Conservation (phyloP, 2,329 filamentous ascomycete genomes). For the Colletotrichum acutatum region DNA sequence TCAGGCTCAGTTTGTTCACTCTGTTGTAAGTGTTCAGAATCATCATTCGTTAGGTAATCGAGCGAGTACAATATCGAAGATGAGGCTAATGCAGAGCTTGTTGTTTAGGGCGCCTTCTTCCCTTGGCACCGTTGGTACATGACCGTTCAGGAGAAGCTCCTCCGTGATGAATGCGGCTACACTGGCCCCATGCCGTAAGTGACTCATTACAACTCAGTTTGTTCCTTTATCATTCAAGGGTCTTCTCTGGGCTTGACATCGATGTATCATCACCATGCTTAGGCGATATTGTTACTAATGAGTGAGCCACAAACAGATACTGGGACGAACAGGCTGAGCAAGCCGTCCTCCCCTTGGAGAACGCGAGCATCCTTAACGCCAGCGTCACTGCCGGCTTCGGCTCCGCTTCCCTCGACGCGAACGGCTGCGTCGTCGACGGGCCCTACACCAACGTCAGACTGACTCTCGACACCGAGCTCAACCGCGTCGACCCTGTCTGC, state of each 20-base stretch:
- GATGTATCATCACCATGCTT: no score
- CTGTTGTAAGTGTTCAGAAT: conserved; percentile 11
- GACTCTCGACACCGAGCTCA: conserved; percentile 6
- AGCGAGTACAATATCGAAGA: background rate
- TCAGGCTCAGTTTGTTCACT: conserved; percentile 32
- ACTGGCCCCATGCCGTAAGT: conserved; percentile 46
- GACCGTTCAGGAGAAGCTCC: conserved; percentile 43
- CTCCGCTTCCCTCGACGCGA: conserved; percentile 33
- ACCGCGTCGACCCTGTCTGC: conserved; percentile 7
- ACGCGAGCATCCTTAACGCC: conserved; percentile 45
- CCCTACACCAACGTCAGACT: conserved; percentile 36
- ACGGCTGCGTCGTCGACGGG: conserved; percentile 39
- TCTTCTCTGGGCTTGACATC: no score
- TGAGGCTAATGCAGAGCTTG: no score
- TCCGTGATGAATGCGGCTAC: conserved; percentile 46
- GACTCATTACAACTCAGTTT: conserved; percentile 34
- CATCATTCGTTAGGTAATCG: background rate
- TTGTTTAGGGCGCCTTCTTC: conserved; percentile 41
- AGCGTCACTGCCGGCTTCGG: conserved; percentile 44
- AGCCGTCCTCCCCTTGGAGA: conserved; percentile 11
- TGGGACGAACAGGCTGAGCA: conserved; percentile 32
- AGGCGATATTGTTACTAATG: background rate
- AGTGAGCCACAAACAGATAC: conserved; percentile 2
- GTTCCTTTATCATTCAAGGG: background rate
- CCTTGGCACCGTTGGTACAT: conserved; percentile 49